phyloP scores from a whole-genome alignment of 495 filamentous ascomycete genomes.

The Podospora didyma region DNA sequence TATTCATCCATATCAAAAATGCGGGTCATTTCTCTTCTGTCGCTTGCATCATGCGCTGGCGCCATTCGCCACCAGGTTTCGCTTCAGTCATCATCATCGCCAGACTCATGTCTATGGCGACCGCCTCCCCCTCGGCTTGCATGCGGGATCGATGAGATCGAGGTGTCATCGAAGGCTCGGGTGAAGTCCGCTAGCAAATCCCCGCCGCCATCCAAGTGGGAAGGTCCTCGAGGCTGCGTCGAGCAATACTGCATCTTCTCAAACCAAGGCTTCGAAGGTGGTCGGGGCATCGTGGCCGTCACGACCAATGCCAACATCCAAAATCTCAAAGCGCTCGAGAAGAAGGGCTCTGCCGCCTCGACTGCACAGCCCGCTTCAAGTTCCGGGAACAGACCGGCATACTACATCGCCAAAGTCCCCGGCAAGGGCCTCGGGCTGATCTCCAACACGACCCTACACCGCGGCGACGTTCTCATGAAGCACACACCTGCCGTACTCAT shows the following conservation, averaged over 20 bases:
- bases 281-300: constrained; percentile 22
- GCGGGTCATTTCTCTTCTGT: no score
- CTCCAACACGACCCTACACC: constrained; percentile 16
- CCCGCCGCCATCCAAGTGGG: constrained; percentile 4
- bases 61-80: no score
- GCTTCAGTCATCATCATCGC: not conserved
- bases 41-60: no score
- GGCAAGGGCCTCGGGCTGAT: constrained; percentile 24
- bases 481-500: constrained; percentile 21
- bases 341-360: not conserved
- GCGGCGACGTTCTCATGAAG: constrained; percentile 20
- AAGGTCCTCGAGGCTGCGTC: constrained; percentile 12
- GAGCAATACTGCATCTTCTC: constrained; percentile 23
- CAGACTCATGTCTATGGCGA: not conserved
- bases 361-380: not conserved
- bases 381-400: not conserved
- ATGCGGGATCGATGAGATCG: not conserved
- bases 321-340: constrained; percentile 10
- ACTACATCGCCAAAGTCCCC: constrained; percentile 9
- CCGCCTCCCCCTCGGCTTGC: constrained; percentile 1
- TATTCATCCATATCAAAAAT: no score
- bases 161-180: not conserved
- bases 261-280: constrained; percentile 21
- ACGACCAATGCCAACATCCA: constrained; percentile 19
- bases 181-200: not conserved